Conservation (phyloP, 192 early-diverging fungal genomes). For the Coemansia sp. region DNA sequence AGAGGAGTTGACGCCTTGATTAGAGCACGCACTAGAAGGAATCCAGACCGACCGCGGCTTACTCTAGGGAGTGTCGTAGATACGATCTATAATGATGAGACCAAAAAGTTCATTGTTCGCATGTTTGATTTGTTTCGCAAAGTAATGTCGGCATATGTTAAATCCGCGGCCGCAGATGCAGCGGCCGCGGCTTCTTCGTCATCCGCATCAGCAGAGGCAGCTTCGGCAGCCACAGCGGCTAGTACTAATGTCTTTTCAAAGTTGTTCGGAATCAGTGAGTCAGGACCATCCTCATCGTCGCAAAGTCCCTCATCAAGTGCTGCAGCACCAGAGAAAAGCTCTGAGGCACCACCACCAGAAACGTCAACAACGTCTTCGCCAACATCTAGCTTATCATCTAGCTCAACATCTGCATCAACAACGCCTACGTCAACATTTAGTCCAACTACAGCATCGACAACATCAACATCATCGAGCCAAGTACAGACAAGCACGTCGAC, state of each 20-base stretch:
- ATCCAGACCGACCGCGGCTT: constrained; percentile 15
- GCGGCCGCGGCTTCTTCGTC: background rate
- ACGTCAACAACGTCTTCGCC: background rate
- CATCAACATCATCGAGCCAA: background rate
- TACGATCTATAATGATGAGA: constrained; percentile 23
- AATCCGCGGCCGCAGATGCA: constrained; percentile 25
- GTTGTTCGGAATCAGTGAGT: background rate
- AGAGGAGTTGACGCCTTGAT: constrained; percentile 22
- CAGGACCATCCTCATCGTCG: background rate
- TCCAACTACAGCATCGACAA: background rate
- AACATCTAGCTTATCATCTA: background rate
- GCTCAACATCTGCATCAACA: background rate
- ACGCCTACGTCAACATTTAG: background rate
- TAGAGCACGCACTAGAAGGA: constrained; percentile 23
- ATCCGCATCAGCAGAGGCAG: background rate
- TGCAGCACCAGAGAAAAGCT: background rate
- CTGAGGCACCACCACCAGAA: background rate
- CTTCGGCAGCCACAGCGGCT: background rate
- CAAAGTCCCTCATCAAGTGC: background rate
- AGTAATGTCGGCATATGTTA: constrained; percentile 34
- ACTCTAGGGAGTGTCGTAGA: constrained; percentile 15
- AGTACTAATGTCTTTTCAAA: background rate
- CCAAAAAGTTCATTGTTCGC: constrained; percentile 24
- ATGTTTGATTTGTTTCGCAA: constrained; percentile 40
- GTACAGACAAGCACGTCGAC: background rate